Evolutionary conservation across 805 yeast genomes (phyloP), one percentile per base, ranked within the genome.

Genomic region (Candida insectalens): DNA sequence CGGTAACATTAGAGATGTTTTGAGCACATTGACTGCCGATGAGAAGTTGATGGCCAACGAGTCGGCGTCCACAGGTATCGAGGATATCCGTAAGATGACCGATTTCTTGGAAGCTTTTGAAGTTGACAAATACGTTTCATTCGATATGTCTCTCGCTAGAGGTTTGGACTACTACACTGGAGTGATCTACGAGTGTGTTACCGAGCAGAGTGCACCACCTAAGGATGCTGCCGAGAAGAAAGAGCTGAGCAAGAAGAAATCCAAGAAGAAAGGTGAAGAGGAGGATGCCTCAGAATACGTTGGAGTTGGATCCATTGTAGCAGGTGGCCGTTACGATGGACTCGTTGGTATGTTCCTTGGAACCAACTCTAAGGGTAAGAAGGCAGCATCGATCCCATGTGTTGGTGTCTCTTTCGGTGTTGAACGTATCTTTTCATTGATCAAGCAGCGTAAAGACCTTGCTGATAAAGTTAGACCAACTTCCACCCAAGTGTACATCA

Each of bases 101-200:
- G 79, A 75, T 27, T 92, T 83, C 48, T 69, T 81, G 10, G 83
- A 83, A 43, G 94, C 96, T 5, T 85, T 85, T 49, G 82, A 69
- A n/a, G 76, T 85, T 42, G 69, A 69, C 35, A 42, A 66, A 10
- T 72, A 59, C 58, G 67, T 85, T 40, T 79, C 89, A 9, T 89
- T 92, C 47, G 98, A 92, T 60, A 69, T 92, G 59, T 88, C 97
- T 3, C 67, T 92, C 44, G 98, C 98, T 27, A 78, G 98, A 68
- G 98, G 98, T 32, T 72, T 92, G 50, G 98, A 92, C 61, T 92
- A 92, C 62, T 92, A 92, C 64, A 92, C 98, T 10, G 98, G 98
- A 25, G 70, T 92, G 44, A 92, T 92, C 45, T 92, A 87, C 60
- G 98, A 92, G 61, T 95, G 92, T 33, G 97, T 92, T 30, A 92